Base-by-base conservation (phyloP, 2,329 filamentous ascomycete species). In the Helotiales sp. region DNA sequence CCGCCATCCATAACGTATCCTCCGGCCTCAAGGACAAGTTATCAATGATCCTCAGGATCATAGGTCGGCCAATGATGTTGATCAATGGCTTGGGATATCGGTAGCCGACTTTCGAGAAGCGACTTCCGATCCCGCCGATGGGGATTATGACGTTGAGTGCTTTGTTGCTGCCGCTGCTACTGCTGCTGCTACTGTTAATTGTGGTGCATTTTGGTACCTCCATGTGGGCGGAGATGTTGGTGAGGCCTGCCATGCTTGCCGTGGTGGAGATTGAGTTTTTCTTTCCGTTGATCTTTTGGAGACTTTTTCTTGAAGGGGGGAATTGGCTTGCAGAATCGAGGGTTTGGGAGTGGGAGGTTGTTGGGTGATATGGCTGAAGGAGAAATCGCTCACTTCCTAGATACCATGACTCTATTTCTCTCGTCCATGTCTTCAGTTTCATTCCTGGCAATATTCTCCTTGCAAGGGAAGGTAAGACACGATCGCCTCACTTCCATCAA, bases 71-170 rank as follows among this genome's bases (percentile, higher is more conserved):
- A 24, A 65, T 58, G 37, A 65, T 65, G 26, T 65, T 65, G 32
- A 65, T 65, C 28, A 65, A 24, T 17, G 63, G 63, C 15, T 65
- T 65, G 6, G 63, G 63, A 61, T 60, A 65, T 34, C 63, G 22
- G 34, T 65, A 65, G 5, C 63, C 63, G 8, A 60, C 45, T 34
- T 61, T 65, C 0, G 63, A 52, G 28, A 78, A 78, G 17, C 76
- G 72, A 5, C 74, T 74, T 28, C 76, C 76, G 26, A 77, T 74
- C 45, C 76, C 75, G 32, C 76, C 76, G 30, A 77, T 77, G 17
- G 76, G 76, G 13, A 77, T 74, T 66, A 77, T 77, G 55, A 77
- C 69, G 52, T 77, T 77, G 63, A 77, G 71, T 45, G 74, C 71
- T 52, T 71, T 58, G n/a, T 28, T 40, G 15, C 17, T 43, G 20